A percentile compares a stretch with the other conserved stretches of the same genome.
phyloP scores from a whole-genome alignment of 2,329 filamentous ascomycete genomes.

The Saccharata proteae region DNA sequence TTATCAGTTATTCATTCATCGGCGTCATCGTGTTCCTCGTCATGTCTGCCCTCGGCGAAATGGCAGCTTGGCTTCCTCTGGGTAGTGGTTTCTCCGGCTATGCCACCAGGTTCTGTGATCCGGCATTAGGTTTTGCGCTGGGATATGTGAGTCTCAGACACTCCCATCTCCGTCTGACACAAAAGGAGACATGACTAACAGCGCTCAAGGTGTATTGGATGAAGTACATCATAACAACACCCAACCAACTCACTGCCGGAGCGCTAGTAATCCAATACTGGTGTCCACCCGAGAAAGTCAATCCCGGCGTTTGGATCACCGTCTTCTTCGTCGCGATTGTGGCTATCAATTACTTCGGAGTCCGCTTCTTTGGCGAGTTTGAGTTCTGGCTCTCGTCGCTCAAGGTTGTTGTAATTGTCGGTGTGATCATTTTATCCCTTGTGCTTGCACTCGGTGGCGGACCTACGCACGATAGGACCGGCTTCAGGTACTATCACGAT shows the following conservation, averaged over 20 bases:
- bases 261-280: slow-evolving; percentile 70
- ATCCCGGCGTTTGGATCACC: slow-evolving; percentile 70
- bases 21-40: slow-evolving; percentile 67
- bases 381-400: slow-evolving; percentile 38
- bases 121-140: slow-evolving; percentile 66
- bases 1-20: slow-evolving; percentile 59
- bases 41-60: slow-evolving; percentile 72
- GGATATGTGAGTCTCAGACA: slow-evolving; percentile 45
- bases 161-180: not conserved
- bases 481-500: slow-evolving; percentile 33
- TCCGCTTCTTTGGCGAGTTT: slow-evolving; percentile 42
- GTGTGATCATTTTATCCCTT: slow-evolving; percentile 33
- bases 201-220: slow-evolving; percentile 41
- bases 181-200: too few relatives aligned
- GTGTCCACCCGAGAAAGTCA: slow-evolving; percentile 52
- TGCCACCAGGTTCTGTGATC: slow-evolving; percentile 66
- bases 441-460: slow-evolving; percentile 32
- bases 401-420: slow-evolving; percentile 35
- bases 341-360: slow-evolving; percentile 40
- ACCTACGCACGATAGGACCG: slow-evolving; percentile 26
- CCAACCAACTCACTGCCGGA: slow-evolving; percentile 74
- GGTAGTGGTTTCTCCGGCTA: slow-evolving; percentile 73
- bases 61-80: slow-evolving; percentile 72
- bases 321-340: slow-evolving; percentile 35
- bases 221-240: slow-evolving; percentile 75